Evolutionary conservation across 352 stramenopile species (phyloP), one percentile per base, ranked within the genome.

Genomic region (Sclerospora graminicola): DNA sequence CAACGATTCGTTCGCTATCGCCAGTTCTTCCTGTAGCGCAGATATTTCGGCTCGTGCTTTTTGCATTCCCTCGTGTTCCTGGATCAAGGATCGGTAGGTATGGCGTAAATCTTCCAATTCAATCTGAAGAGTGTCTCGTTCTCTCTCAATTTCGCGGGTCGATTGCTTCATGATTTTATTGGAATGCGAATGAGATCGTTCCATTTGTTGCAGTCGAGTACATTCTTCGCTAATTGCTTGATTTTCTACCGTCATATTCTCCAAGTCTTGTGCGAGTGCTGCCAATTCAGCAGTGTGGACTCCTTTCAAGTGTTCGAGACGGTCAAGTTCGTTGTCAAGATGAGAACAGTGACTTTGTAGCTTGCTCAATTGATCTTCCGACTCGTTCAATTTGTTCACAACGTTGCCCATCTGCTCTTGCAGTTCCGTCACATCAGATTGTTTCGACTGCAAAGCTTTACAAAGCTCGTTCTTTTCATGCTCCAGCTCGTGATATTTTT

Each of bases 201-300:
- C 56, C 2, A 62, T 49, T 30, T 57, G 66, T 59, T 89, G 75
- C 13, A 89, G 47, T 0, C 73, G 61, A 5, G 59, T 69, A 37
- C 77, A 89, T 28, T 92, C 80, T 50, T 89, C 77, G 36, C 69
- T 86, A n/a, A 92, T 63, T 18, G 71, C 72, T 42, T 92, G 80
- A 37, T 92, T 92, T 30, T 92, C 80, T 15, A 89, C 59, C 8
- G 77, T 92, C 80, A 92, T 92, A 46, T 92, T 89, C 40, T 92
- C 77, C 26, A 92, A 52, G 41, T 92, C 80, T 52, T 89, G 77
- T 8, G 63, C 53, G 0, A 92, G 63, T 21, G 80, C 80, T 2
- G 61, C 50, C 26, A 81, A 47, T 41, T 92, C 80, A 0, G 63
- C 74, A 29, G 71, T 73, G 44, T 69, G 63, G 63, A 89, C 75